Evolutionary conservation across 2,329 filamentous ascomycete genomes (phyloP).

Genomic region (Pyrenophora teres): DNA sequence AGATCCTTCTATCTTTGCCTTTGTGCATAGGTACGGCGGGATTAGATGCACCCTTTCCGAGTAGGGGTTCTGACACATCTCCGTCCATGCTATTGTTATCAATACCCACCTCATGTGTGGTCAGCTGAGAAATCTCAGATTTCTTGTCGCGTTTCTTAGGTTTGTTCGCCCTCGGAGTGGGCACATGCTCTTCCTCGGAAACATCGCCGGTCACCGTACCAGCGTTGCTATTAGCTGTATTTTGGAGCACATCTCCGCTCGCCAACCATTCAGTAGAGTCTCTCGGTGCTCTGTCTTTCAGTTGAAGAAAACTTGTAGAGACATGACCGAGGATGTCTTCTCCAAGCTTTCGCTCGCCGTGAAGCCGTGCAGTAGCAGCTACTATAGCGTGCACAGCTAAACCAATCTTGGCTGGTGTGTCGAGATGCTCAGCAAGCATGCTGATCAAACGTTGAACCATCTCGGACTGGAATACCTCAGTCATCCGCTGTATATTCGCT

Average conservation of each 20-base stretch:
- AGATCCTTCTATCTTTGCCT: conserved; percentile 20
- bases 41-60: neutral
- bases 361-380: conserved; percentile 11
- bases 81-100: neutral
- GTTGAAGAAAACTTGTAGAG: neutral
- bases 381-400: conserved; percentile 14
- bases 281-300: neutral
- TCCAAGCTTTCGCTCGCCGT: conserved; percentile 8
- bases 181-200: neutral
- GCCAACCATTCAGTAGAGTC: conserved; percentile 7
- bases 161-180: neutral
- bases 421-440: conserved; percentile 28
- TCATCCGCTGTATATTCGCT: conserved; percentile 24
- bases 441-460: conserved; percentile 26
- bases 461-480: conserved; percentile 16
- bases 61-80: neutral
- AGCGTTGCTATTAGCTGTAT: neutral
- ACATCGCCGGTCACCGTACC: neutral
- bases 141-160: neutral
- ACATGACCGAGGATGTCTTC: conserved; percentile 7
- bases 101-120: neutral
- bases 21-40: neutral
- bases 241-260: neutral
- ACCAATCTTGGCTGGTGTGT: conserved; percentile 20
- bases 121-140: neutral